These are phyloP conservation scores for Cucurbita moschata DNA, from an alignment of 306 rosid species.

Conservation along the genomic window DNA sequence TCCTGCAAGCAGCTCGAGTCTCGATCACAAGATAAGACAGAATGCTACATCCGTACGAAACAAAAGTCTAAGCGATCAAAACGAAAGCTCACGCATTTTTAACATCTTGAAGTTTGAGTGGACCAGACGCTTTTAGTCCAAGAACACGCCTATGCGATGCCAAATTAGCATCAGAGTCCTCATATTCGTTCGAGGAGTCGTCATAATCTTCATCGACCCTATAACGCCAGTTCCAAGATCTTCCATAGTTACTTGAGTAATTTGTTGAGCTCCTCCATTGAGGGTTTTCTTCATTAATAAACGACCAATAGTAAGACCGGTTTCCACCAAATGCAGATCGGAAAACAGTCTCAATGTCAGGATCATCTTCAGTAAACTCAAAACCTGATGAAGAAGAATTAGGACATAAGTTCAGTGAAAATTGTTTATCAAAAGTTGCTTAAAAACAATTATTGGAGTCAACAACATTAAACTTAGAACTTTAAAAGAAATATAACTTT, in stretches of 20 bases:
- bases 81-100: constrained; percentile 62
- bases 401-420: not conserved
- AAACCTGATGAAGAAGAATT: constrained; percentile 29
- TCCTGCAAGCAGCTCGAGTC: not conserved
- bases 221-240: constrained; percentile 40
- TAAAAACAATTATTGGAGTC: not conserved
- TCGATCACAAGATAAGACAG: not conserved
- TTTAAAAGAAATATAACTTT: not conserved
- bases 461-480: not conserved
- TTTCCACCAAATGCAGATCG: constrained; percentile 49
- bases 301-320: constrained; percentile 45
- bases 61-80: not conserved
- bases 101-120: constrained; percentile 62
- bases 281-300: constrained; percentile 48
- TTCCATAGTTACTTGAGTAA: constrained; percentile 23
- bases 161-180: constrained; percentile 19
- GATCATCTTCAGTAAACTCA: constrained; percentile 48
- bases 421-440: not conserved
- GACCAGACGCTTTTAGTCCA: constrained; percentile 61
- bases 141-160: constrained; percentile 55
- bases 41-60: not conserved
- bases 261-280: constrained; percentile 49
- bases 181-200: constrained; percentile 30
- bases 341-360: constrained; percentile 45
- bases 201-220: constrained; percentile 27